Evolutionary conservation across 1,284 basidiomycete species (phyloP).

Genomic region (Rhodotorula mucilaginosa): DNA sequence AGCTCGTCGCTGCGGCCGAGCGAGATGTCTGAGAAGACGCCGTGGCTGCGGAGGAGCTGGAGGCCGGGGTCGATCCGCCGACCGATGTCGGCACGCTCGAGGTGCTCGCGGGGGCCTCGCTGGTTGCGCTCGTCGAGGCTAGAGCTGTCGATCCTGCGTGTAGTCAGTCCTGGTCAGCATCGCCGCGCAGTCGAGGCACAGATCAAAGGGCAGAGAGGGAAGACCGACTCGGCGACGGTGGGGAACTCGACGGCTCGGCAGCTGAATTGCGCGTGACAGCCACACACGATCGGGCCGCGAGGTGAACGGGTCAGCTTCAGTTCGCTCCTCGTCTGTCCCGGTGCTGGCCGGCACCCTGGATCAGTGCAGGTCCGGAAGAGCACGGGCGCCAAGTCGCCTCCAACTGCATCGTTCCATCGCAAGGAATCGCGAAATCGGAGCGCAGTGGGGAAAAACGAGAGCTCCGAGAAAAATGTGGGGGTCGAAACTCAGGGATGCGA

Average conservation of each 20-base stretch:
- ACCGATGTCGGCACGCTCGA: not conserved
- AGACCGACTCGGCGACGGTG: not conserved
- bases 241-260: too few relatives aligned
- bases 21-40: not conserved
- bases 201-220: not conserved
- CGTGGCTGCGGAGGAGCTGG: not conserved
- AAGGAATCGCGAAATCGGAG: too few relatives aligned
- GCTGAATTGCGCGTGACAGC: not conserved
- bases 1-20: conserved; percentile 1
- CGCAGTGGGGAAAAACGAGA: too few relatives aligned
- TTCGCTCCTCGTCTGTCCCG: not conserved
- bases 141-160: not conserved
- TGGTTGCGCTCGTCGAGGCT: not conserved
- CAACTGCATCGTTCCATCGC: too few relatives aligned
- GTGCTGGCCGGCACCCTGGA: not conserved
- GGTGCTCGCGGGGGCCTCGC: not conserved
- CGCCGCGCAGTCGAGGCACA: too few relatives aligned
- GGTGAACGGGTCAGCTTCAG: not conserved
- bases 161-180: too few relatives aligned
- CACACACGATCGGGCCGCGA: not conserved
- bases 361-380: too few relatives aligned
- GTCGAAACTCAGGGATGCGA: too few relatives aligned
- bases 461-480: too few relatives aligned
- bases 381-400: too few relatives aligned
- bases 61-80: not conserved